Evolutionary conservation across 805 yeast genomes (phyloP).

Genomic region (Kregervanrija delftensis): DNA sequence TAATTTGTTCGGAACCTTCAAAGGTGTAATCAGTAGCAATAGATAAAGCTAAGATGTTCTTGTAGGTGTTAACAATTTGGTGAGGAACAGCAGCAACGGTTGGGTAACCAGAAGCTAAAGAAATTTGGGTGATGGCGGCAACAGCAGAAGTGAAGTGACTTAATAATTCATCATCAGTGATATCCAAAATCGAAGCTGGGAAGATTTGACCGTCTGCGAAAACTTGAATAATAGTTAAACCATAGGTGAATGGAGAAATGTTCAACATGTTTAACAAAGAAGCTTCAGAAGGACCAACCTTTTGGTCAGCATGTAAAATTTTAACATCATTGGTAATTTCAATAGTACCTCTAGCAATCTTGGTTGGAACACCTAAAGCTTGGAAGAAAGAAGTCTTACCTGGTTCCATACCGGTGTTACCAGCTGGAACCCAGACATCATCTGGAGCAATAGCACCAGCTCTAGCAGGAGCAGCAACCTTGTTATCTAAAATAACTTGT

Average conservation of each 20-base stretch:
- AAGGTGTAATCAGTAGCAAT: conserved; percentile 98
- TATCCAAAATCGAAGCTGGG: conserved; percentile 95
- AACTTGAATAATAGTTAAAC: conserved; percentile 94
- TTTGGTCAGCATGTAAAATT: conserved; percentile 79
- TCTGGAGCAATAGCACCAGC: conserved; percentile 99
- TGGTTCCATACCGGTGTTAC: conserved; percentile 99
- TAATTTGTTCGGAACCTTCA: conserved; percentile 98
- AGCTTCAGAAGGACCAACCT: conserved; percentile 99
- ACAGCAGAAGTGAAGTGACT: conserved; percentile 89
- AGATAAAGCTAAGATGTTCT: conserved; percentile 95
- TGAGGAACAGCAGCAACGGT: conserved; percentile 99
- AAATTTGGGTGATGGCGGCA: conserved; percentile 88
- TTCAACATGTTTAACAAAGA: conserved; percentile 97
- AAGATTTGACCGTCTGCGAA: conserved; percentile 98
- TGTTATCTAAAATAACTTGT: conserved; percentile 82
- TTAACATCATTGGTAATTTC: conserved; percentile 96
- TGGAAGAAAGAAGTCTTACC: conserved; percentile 99
- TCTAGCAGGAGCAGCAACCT: conserved; percentile 99
- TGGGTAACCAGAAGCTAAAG: conserved; percentile 98
- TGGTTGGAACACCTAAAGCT: conserved; percentile 99
- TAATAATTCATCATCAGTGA: conserved; percentile 95
- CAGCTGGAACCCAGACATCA: conserved; percentile 97
- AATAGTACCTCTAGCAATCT: conserved; percentile 99
- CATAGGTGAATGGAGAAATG: conserved; percentile 99
- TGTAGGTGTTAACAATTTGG: conserved; percentile 98